phyloP scores from a whole-genome alignment of 1,284 basidiomycete species.

The Ceratorhiza oryzae-sativae region DNA sequence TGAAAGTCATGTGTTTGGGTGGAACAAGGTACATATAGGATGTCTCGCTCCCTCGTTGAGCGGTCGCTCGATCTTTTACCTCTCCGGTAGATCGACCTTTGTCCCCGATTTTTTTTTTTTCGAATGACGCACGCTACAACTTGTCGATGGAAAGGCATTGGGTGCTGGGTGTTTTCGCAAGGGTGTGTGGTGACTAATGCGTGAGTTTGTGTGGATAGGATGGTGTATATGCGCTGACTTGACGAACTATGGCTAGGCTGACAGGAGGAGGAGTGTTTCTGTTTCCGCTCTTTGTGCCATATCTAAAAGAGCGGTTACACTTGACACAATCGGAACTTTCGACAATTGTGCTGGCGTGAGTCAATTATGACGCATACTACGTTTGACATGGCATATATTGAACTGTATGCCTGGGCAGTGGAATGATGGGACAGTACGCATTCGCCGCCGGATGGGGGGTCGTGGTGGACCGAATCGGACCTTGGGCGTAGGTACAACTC shows the following conservation, averaged over 20 bases:
- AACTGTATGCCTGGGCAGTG: conserved; percentile 53
- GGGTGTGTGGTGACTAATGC: conserved; percentile 15
- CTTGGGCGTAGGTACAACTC: conserved; percentile 52
- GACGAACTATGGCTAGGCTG: not conserved
- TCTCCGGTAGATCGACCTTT: not conserved
- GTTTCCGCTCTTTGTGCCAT: conserved; percentile 69
- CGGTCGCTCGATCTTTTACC: not conserved
- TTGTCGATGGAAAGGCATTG: not conserved
- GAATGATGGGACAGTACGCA: conserved; percentile 73
- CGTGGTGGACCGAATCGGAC: conserved; percentile 65
- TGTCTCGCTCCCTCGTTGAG: not conserved
- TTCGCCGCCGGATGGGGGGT: conserved; percentile 65
- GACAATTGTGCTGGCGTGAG: conserved; percentile 69
- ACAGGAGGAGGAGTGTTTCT: conserved; percentile 14
- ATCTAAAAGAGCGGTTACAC: conserved; percentile 63
- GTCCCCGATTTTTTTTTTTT: not conserved
- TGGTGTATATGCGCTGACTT: not conserved
- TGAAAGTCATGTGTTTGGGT: not conserved
- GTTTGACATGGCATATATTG: not conserved
- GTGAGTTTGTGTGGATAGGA: not conserved
- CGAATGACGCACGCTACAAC: not conserved
- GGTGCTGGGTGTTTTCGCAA: conserved; percentile 27
- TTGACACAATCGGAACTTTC: conserved; percentile 77
- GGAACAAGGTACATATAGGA: not conserved
- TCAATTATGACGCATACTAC: not conserved